Conservation (phyloP, 805 yeast species). For the Candida sanyiensis region DNA sequence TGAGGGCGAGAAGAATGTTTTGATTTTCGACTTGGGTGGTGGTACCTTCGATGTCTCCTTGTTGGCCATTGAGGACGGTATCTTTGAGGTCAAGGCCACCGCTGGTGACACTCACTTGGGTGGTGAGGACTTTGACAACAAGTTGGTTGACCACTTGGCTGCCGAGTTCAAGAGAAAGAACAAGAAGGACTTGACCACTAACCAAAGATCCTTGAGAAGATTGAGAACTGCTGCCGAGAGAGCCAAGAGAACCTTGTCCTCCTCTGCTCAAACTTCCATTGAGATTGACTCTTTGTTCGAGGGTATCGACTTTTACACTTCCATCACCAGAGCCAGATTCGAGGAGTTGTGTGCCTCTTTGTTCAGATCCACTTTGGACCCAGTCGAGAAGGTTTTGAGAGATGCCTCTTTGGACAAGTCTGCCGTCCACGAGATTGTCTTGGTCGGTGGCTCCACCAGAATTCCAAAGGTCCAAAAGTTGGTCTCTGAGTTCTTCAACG, state of each 20-base stretch:
- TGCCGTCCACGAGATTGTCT: slow-evolving; percentile 83
- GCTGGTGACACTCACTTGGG: slow-evolving; percentile 27
- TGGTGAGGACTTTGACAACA: slow-evolving; percentile 85
- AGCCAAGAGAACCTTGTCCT: slow-evolving; percentile 96
- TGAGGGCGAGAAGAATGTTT: slow-evolving; percentile 44
- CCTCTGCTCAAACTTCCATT: slow-evolving; percentile 90
- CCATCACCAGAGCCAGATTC: slow-evolving; percentile 94
- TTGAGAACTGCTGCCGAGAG: slow-evolving; percentile 97
- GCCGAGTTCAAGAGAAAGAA: slow-evolving; percentile 95
- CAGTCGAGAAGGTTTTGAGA: slow-evolving; percentile 90
- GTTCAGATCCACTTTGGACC: slow-evolving; percentile 90
- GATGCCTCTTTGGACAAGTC: slow-evolving; percentile 90
- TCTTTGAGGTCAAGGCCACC: slow-evolving; percentile 91
- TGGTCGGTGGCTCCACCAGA: slow-evolving; percentile 98
- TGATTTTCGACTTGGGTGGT: slow-evolving; percentile 27
- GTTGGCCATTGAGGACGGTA: slow-evolving; percentile 89
- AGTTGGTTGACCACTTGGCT: slow-evolving; percentile 86
- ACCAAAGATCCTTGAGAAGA: slow-evolving; percentile 97
- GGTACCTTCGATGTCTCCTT: slow-evolving; percentile 59
- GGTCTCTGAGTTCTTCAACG: slow-evolving; percentile 94
- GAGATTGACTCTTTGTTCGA: slow-evolving; percentile 93
- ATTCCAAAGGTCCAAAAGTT: slow-evolving; percentile 95
- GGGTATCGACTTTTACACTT: slow-evolving; percentile 95
- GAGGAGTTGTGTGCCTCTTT: slow-evolving; percentile 93
- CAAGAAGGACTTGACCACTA: slow-evolving; percentile 84